Conservation (phyloP, 1,284 basidiomycete genomes). For the Ustilago crameri region DNA sequence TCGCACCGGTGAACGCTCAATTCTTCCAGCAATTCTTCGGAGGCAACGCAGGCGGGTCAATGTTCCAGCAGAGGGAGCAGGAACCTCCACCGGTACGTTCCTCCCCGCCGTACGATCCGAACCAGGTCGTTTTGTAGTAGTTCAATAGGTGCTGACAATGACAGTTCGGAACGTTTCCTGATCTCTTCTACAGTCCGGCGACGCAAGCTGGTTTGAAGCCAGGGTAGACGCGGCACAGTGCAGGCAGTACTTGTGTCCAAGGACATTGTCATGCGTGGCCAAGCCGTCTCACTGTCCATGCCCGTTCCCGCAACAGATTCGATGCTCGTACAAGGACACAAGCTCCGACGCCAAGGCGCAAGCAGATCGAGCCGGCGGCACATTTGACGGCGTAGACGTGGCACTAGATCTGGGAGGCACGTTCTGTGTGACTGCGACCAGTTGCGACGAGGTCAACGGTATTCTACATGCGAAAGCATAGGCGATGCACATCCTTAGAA, state of each 20-base stretch:
- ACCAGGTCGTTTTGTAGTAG: neutral
- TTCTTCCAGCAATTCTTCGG: conserved; percentile 61
- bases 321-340: conserved; percentile 53
- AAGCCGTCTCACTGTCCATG: conserved; percentile 62
- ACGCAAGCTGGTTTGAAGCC: conserved; percentile 59
- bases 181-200: conserved; percentile 35
- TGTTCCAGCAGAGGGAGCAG: conserved; percentile 45
- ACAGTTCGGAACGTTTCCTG: neutral
- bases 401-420: conserved; percentile 50
- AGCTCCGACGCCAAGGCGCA: conserved; percentile 19
- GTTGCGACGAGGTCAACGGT: conserved; percentile 40
- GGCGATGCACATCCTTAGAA: too few relatives aligned
- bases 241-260: conserved; percentile 57
- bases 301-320: conserved; percentile 58
- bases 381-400: conserved; percentile 44
- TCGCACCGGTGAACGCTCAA: conserved; percentile 30
- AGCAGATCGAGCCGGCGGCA: conserved; percentile 25
- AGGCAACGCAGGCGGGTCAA: conserved; percentile 36
- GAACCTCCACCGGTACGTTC: conserved; percentile 56
- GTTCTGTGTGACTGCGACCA: conserved; percentile 52
- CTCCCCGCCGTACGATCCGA: neutral
- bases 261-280: conserved; percentile 61
- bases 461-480: conserved; percentile 32
- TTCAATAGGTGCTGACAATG: neutral
- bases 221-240: conserved; percentile 58